phyloP scores from a whole-genome alignment of 306 rosid genomes.

The Begonia loranthoides region DNA sequence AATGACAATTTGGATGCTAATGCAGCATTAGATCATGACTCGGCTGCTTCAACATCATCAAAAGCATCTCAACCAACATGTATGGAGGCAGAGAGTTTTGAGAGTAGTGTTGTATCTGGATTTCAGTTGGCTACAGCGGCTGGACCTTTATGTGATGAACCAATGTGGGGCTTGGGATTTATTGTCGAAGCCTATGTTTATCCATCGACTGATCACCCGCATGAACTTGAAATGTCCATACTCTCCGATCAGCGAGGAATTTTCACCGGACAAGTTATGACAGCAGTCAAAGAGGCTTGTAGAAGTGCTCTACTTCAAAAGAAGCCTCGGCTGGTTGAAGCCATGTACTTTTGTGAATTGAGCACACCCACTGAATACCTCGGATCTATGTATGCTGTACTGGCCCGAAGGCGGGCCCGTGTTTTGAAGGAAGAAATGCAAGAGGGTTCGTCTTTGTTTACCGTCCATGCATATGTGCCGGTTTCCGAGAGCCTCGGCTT shows the following conservation, averaged over 20 bases:
- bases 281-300: slow-evolving; percentile 82
- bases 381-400: slow-evolving; percentile 84
- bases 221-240: slow-evolving; percentile 35
- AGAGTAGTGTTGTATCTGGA: slow-evolving; percentile 62
- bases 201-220: slow-evolving; percentile 28
- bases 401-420: slow-evolving; percentile 65
- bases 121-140: slow-evolving; percentile 81
- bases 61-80: slow-evolving; percentile 21
- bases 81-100: slow-evolving; percentile 56
- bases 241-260: slow-evolving; percentile 58
- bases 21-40: slow-evolving; percentile 1
- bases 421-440: slow-evolving; percentile 88
- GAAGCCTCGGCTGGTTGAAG: slow-evolving; percentile 80
- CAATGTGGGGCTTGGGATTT: slow-evolving; percentile 90
- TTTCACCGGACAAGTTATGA: slow-evolving; percentile 71
- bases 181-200: slow-evolving; percentile 53
- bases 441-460: slow-evolving; percentile 89
- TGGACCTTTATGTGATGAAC: slow-evolving; percentile 91
- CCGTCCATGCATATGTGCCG: slow-evolving; percentile 82
- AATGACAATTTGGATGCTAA: slow-evolving; percentile 11
- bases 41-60: slow-evolving; percentile 22
- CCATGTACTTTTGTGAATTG: slow-evolving; percentile 86
- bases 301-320: slow-evolving; percentile 70
- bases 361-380: slow-evolving; percentile 62
- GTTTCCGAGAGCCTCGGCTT: slow-evolving; percentile 91